These are phyloP conservation scores for Sclerotinia trifoliorum DNA, from an alignment of 2,329 filamentous ascomycete genomes.

Conservation along the genomic window DNA sequence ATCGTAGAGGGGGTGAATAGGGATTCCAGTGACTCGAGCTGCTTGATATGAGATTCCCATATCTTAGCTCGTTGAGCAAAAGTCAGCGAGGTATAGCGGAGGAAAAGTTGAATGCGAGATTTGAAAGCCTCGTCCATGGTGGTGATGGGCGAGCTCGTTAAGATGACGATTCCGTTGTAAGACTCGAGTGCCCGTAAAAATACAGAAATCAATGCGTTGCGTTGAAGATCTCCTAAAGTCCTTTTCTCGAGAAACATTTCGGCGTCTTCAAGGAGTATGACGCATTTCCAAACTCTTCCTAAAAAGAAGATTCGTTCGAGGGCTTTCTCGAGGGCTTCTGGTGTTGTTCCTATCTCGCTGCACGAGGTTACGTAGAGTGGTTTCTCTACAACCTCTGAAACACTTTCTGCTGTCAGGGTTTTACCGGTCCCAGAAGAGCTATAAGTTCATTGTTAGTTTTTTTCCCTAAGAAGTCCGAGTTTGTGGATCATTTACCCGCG, in stretches of 20 bases:
- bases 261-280: slow-evolving; percentile 19
- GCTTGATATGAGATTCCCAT: slow-evolving; percentile 23
- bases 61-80: slow-evolving; percentile 20
- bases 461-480: neutral
- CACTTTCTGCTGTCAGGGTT: slow-evolving; percentile 20
- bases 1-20: slow-evolving; percentile 16
- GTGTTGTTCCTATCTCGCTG: slow-evolving; percentile 15
- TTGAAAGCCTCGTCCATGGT: slow-evolving; percentile 43
- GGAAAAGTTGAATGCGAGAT: slow-evolving; percentile 40
- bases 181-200: slow-evolving; percentile 44
- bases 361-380: slow-evolving; percentile 15
- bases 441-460: neutral
- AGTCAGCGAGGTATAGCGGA: slow-evolving; percentile 33
- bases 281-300: slow-evolving; percentile 20
- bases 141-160: slow-evolving; percentile 44
- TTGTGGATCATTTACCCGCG: neutral
- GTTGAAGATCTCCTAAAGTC: slow-evolving; percentile 10
- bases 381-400: slow-evolving; percentile 13
- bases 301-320: slow-evolving; percentile 18
- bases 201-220: slow-evolving; percentile 28
- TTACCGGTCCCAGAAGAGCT: slow-evolving; percentile 21
- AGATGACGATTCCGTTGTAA: slow-evolving; percentile 43
- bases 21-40: slow-evolving; percentile 45
- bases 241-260: slow-evolving; percentile 21
- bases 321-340: slow-evolving; percentile 6